Conservation (phyloP, 768 basidiomycete species). For the Pulveroboletus sp. region DNA sequence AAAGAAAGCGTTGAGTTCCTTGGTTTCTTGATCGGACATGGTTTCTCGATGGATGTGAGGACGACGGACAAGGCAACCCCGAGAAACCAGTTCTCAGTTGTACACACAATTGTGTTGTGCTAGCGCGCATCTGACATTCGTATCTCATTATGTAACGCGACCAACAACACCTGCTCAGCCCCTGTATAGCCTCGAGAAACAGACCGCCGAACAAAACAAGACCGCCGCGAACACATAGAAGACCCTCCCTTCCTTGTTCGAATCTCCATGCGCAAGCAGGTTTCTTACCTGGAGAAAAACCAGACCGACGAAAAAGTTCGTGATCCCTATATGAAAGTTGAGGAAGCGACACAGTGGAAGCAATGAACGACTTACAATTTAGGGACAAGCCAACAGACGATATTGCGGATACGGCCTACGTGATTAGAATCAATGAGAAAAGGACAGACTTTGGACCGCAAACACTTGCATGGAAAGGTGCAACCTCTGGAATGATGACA, state of each 20-base stretch:
- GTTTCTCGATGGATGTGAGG: background rate
- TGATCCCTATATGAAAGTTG: conserved; percentile 52
- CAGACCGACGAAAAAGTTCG: conserved; percentile 82
- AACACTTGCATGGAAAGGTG: conserved; percentile 64
- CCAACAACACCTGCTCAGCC: conserved; percentile 8
- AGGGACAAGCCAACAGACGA: conserved; percentile 70
- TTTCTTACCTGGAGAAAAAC: conserved; percentile 82
- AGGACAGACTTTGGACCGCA: background rate
- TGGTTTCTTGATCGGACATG: conserved; percentile 41
- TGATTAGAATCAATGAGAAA: background rate
- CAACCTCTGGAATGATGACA: conserved; percentile 86
- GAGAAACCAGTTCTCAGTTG: conserved; percentile 6
- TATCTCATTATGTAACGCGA: conserved; percentile 23
- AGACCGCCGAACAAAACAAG: conserved; percentile 32
- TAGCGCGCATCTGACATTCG: background rate
- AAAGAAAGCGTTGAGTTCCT: conserved; percentile 78
- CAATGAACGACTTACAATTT: conserved; percentile 48
- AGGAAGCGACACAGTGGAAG: background rate
- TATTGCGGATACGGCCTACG: conserved; percentile 72
- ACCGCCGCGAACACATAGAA: conserved; percentile 79
- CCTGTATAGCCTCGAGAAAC: conserved; percentile 26
- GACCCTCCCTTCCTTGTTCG: conserved; percentile 72
- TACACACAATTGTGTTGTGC: background rate
- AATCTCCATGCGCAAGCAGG: conserved; percentile 55
- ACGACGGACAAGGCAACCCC: conserved; percentile 1